A percentile compares a stretch with the other conserved stretches of the same genome.
Conservation (phyloP, 2,329 filamentous ascomycete species). For the Ophiostoma quercus region DNA sequence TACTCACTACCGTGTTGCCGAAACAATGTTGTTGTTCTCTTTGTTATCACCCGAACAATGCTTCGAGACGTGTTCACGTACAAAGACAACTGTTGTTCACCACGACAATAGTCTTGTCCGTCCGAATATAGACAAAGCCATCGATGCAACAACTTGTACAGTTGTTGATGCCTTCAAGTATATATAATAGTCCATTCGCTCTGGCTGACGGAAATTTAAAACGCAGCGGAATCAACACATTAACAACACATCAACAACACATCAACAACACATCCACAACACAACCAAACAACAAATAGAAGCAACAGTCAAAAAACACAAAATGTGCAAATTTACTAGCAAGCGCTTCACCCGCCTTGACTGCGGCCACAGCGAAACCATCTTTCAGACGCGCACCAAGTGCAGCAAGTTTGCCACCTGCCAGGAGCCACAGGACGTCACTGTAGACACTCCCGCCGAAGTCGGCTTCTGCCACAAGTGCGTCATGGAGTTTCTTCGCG, state of each 20-base stretch:
- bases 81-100: background rate
- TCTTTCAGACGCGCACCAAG: background rate
- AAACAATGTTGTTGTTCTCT: background rate
- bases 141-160: background rate
- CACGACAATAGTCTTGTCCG: background rate
- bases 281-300: background rate
- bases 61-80: background rate
- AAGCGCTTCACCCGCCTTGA: background rate
- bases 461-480: background rate
- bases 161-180: background rate
- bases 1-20: too few relatives aligned
- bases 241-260: background rate
- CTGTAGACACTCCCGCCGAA: background rate
- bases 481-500: background rate
- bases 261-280: background rate
- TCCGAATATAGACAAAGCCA: background rate
- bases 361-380: background rate
- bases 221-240: background rate
- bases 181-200: background rate
- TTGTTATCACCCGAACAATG: background rate
- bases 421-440: background rate
- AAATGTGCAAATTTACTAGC: constrained; percentile 13
- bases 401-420: constrained; percentile 3
- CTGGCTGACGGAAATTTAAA: background rate
- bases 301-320: background rate